Evolutionary conservation across 2,329 filamentous ascomycete species (phyloP), one percentile per base, ranked within the genome.

Genomic region (Fusarium poae): DNA sequence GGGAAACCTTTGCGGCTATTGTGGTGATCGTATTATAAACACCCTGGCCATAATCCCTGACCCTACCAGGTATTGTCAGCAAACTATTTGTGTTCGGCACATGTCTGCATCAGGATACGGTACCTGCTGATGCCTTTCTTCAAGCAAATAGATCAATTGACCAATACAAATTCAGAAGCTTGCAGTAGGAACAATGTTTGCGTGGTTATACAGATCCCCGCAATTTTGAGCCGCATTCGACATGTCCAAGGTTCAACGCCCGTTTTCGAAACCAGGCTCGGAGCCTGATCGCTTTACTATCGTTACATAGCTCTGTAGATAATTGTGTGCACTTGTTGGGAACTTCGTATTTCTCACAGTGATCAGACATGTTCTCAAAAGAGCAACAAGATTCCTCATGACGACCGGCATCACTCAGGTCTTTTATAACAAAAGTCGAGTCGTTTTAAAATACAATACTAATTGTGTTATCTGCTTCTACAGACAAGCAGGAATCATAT

Each of bases 381-480:
- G 25, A 30, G 27, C 18, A 45, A 15, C 10, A 29, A 29, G 18
- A 20, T 20, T 20, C 15, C 42, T n/a, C 18, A 13, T 29, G n/a
- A 30, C n/a, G n/a, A 27, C 32, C 18, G n/a, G 27, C 39, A 18
- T 16, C 15, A 37, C 18, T 6, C 7, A 7, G 11, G 9, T 27
- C 23, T 37, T 35, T 20, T 37, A 13, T 27, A 21, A 20, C 16
- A 37, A 25, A 40, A 8, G 23, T 23, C 21, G 10, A 8, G 23
- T 23, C 21, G 10, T 23, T 23, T 57, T 12, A 27, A n/a, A 30
- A 44, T 40, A 50, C 20, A 56, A 51, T 48, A 55, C 45, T 56
- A 64, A 25, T 63, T 67, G 64, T 64, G 67, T 60, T 50, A 53
- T 67, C 62, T 67, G 67, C 66, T 43, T 70, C 53, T 29, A 56